Evolutionary conservation across 805 yeast species (phyloP).

Genomic region (Starmerella gropengiesseri): DNA sequence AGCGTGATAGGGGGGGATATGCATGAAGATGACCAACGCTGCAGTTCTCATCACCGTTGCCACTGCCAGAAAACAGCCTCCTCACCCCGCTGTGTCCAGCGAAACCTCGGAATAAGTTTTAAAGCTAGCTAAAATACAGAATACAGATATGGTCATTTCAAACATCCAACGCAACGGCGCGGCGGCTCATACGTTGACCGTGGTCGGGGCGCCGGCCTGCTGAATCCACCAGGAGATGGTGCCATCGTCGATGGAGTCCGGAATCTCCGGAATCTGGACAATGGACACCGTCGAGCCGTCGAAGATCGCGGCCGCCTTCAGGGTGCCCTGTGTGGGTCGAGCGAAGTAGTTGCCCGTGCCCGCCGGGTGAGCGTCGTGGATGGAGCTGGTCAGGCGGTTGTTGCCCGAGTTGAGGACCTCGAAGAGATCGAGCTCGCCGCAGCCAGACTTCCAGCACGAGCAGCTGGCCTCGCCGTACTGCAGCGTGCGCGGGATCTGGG

Average conservation of each 20-base stretch:
- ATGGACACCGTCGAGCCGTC: conserved; percentile 38
- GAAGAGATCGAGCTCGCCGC: conserved; percentile 95
- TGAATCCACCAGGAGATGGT: conserved; percentile 37
- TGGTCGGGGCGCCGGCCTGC: conserved; percentile 39
- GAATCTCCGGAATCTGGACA: conserved; percentile 55
- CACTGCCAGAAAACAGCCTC: too few relatives aligned
- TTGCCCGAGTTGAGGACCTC: conserved; percentile 77
- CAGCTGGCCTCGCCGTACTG: conserved; percentile 81
- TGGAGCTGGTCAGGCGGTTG: conserved; percentile 54
- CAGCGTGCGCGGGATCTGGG: conserved; percentile 89
- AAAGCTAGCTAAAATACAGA: conserved; percentile 1
- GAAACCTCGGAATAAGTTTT: too few relatives aligned
- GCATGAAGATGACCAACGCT: too few relatives aligned
- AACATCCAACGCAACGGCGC: not conserved
- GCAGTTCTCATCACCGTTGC: too few relatives aligned
- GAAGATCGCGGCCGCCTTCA: conserved; percentile 88
- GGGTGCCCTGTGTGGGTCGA: conserved; percentile 67
- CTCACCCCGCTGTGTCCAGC: too few relatives aligned
- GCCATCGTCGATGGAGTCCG: conserved; percentile 40
- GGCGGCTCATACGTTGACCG: conserved; percentile 15
- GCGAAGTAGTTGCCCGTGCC: conserved; percentile 77
- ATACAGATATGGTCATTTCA: not conserved
- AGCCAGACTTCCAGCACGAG: conserved; percentile 94
- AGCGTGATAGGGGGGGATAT: too few relatives aligned
- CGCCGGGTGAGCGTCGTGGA: conserved; percentile 75